Conservation (phyloP, 768 basidiomycete genomes). For the Mycena vulgaris region DNA sequence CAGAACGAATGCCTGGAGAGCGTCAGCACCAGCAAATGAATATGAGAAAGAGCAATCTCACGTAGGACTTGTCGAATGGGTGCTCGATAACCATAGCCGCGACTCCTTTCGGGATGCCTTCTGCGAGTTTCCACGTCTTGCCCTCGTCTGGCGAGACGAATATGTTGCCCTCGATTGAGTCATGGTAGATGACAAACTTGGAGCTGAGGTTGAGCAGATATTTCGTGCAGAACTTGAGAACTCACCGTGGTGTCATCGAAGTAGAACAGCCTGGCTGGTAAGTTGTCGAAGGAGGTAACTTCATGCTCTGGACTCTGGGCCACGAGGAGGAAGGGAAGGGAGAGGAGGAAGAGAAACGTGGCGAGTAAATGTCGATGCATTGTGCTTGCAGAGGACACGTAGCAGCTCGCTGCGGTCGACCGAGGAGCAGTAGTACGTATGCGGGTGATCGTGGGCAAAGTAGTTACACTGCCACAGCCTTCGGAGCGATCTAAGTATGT, state of each 20-base stretch:
- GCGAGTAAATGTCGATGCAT: constrained; percentile 33
- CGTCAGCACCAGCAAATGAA: constrained; percentile 27
- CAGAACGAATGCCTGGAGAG: constrained; percentile 70
- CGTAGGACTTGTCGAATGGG: constrained; percentile 86
- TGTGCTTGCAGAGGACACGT: constrained; percentile 23
- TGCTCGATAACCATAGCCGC: constrained; percentile 87
- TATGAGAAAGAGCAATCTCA: constrained; percentile 53
- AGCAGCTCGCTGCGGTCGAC: constrained; percentile 12
- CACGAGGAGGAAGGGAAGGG: constrained; percentile 27
- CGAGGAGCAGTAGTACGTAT: no score
- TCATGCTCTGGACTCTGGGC: constrained; percentile 66
- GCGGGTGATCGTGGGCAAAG: no score
- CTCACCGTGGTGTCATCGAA: constrained; percentile 93
- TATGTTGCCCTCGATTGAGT: constrained; percentile 76
- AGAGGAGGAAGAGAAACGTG: constrained; percentile 17
- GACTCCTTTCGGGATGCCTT: constrained; percentile 68
- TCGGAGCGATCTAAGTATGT: no score
- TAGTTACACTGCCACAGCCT: background rate
- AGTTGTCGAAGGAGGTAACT: constrained; percentile 73
- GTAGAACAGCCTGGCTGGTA: constrained; percentile 87
- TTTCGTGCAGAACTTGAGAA: constrained; percentile 30
- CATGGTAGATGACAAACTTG: constrained; percentile 84
- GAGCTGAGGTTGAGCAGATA: constrained; percentile 24
- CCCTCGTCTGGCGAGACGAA: constrained; percentile 92
- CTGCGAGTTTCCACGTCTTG: constrained; percentile 70